A percentile compares a stretch with the other conserved stretches of the same genome.
Conservation (phyloP, 108 stramenopile species). For the Conticribra weissflogii region DNA sequence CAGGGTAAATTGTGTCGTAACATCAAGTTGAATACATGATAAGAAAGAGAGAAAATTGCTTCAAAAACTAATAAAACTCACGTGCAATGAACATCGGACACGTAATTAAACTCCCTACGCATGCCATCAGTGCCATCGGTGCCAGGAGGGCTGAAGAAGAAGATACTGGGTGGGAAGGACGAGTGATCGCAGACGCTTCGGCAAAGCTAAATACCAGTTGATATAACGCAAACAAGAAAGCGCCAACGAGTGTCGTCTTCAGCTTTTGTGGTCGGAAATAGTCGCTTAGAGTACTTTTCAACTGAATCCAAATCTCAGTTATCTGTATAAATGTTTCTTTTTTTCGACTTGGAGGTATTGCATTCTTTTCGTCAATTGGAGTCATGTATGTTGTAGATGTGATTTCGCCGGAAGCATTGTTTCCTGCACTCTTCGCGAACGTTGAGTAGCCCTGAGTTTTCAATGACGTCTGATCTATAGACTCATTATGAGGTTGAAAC, state of each 20-base stretch:
- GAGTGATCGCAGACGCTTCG: conserved; percentile 63
- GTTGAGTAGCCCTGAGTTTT: conserved; percentile 4
- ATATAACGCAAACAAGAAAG: conserved; percentile 52
- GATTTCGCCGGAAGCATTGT: conserved; percentile 15
- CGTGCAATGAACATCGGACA: conserved; percentile 20
- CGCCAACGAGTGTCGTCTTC: conserved; percentile 43
- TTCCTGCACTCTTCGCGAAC: conserved; percentile 3
- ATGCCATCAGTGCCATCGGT: conserved; percentile 44
- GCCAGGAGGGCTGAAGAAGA: conserved; percentile 19
- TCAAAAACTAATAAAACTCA: background rate
- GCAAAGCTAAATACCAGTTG: conserved; percentile 76
- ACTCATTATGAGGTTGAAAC: background rate
- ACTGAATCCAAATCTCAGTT: background rate
- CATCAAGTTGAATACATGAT: no score
- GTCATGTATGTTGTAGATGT: conserved; percentile 1
- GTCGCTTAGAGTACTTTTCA: background rate
- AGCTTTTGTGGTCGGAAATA: conserved; percentile 11
- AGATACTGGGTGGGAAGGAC: conserved; percentile 41
- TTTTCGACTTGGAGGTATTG: background rate
- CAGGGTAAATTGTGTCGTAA: no score
- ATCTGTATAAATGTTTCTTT: background rate
- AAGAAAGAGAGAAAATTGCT: no score
- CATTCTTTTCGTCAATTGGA: conserved; percentile 8
- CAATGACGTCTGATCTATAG: background rate
- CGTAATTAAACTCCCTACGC: conserved; percentile 22